Conservation (phyloP, 805 yeast species). For the Candida sanyiensis region DNA sequence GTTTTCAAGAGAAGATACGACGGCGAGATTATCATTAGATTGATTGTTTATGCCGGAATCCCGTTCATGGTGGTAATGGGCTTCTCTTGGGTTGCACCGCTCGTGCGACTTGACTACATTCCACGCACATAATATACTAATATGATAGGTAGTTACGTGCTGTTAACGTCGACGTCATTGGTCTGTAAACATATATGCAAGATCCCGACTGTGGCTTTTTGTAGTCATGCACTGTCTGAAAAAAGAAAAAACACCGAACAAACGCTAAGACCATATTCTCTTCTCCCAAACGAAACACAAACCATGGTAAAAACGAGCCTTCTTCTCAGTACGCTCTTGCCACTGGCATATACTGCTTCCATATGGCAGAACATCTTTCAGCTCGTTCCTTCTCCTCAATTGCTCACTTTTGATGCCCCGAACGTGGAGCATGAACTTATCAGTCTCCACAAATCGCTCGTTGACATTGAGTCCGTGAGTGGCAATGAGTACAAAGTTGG, state of each 20-base stretch:
- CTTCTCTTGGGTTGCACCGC: slow-evolving; percentile 24
- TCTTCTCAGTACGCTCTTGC: not conserved
- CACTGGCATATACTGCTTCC: slow-evolving; percentile 3
- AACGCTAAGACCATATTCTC: too few species aligned
- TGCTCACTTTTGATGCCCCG: not conserved
- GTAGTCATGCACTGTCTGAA: too few species aligned
- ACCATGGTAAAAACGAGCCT: not conserved
- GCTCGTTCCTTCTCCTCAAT: not conserved
- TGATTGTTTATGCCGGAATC: slow-evolving; percentile 79
- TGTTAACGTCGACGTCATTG: too few species aligned
- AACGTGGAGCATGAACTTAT: slow-evolving; percentile 19
- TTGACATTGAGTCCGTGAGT: slow-evolving; percentile 23
- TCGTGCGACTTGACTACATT: slow-evolving; percentile 13
- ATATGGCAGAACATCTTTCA: slow-evolving; percentile 5
- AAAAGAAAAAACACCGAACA: not conserved
- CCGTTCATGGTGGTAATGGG: slow-evolving; percentile 44
- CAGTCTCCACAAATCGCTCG: slow-evolving; percentile 23
- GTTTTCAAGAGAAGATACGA: slow-evolving; percentile 61
- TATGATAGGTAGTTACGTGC: too few species aligned
- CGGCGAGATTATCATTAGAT: slow-evolving; percentile 70
- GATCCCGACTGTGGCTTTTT: too few species aligned
- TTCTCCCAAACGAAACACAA: too few species aligned
- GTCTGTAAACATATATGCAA: too few species aligned
- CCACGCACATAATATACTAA: slow-evolving; percentile 8
- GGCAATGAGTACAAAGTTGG: slow-evolving; percentile 20